Conservation (phyloP, 345 rosid genomes). For the Kernera saxatilis region DNA sequence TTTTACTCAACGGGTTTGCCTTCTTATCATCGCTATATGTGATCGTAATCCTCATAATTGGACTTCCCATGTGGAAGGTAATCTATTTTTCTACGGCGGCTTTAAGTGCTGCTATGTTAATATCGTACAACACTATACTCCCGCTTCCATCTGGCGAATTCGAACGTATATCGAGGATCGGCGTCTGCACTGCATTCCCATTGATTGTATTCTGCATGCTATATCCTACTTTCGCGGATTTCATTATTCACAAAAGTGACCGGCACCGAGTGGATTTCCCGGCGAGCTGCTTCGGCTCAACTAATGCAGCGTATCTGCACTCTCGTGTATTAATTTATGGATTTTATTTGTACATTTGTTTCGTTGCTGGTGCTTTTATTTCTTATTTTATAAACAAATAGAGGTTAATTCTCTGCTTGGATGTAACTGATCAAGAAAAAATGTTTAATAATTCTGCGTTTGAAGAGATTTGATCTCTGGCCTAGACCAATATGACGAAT, state of each 20-base stretch:
- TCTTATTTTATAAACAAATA: too few species aligned
- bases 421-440: too few species aligned
- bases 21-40: not conserved
- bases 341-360: too few species aligned
- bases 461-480: too few species aligned
- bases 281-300: not conserved
- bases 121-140: too few species aligned
- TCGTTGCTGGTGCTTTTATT: too few species aligned
- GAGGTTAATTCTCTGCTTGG: too few species aligned
- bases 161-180: too few species aligned
- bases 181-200: not conserved
- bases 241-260: not conserved
- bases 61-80: slow-evolving; percentile 4
- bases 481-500: too few species aligned
- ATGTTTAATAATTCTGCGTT: too few species aligned
- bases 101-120: not conserved
- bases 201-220: not conserved
- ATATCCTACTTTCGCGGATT: not conserved
- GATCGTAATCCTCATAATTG: slow-evolving; percentile 6
- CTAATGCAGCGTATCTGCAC: not conserved
- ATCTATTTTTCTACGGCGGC: not conserved
- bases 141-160: too few species aligned
- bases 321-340: too few species aligned
- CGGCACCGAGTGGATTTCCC: not conserved
- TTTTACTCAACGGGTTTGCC: not conserved